Conservation (phyloP, 2,329 filamentous ascomycete species). For the Diplodia corticola region DNA sequence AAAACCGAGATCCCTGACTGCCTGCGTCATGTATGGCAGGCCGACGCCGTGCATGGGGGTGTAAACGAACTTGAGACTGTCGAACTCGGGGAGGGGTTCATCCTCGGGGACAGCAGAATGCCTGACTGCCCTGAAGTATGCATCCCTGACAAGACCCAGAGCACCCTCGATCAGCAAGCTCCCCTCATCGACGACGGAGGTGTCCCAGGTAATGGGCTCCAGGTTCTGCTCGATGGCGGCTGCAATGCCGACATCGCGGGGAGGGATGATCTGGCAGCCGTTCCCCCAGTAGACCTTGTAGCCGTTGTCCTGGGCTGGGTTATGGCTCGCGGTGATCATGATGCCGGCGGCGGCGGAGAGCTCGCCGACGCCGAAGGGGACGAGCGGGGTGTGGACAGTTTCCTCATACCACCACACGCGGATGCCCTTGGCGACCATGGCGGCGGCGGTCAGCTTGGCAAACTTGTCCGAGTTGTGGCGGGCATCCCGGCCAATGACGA, state of each 20-base stretch:
- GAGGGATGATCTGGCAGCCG: slow-evolving; percentile 66
- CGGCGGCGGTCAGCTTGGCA: slow-evolving; percentile 60
- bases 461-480: slow-evolving; percentile 64
- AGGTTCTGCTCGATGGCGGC: slow-evolving; percentile 57
- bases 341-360: slow-evolving; percentile 59
- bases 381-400: slow-evolving; percentile 60
- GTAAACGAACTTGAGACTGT: slow-evolving; percentile 50
- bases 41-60: slow-evolving; percentile 61
- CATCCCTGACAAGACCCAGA: slow-evolving; percentile 43
- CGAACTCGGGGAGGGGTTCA: slow-evolving; percentile 27
- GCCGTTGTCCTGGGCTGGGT: slow-evolving; percentile 64
- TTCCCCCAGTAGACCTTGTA: slow-evolving; percentile 69
- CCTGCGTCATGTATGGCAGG: slow-evolving; percentile 48
- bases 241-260: slow-evolving; percentile 61
- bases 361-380: slow-evolving; percentile 60
- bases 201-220: slow-evolving; percentile 53
- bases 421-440: slow-evolving; percentile 59
- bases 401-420: slow-evolving; percentile 61
- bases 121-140: slow-evolving; percentile 48
- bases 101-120: slow-evolving; percentile 40
- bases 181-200: slow-evolving; percentile 43
- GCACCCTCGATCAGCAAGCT: slow-evolving; percentile 45
- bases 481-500: slow-evolving; percentile 65
- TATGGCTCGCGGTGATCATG: slow-evolving; percentile 68
- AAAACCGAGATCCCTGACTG: slow-evolving; percentile 42